Conservation (phyloP, 1,139 yeast genomes). For the Hanseniaspora uvarum region DNA sequence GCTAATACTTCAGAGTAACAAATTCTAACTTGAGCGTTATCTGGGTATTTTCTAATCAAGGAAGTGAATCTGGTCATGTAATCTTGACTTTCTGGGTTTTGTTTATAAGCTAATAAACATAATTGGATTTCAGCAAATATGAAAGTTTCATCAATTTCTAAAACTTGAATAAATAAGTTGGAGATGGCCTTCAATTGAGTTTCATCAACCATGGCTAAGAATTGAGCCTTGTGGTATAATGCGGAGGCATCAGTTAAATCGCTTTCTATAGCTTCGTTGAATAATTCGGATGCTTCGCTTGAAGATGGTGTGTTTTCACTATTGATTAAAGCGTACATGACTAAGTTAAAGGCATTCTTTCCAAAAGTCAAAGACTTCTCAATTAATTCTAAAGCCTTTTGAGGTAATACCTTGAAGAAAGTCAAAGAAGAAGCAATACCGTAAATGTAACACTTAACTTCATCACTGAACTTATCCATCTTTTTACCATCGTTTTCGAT, state of each 20-base stretch:
- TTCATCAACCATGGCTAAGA: slow-evolving; percentile 63
- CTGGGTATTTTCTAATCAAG: slow-evolving; percentile 70
- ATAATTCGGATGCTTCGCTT: slow-evolving; percentile 42
- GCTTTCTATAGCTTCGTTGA: slow-evolving; percentile 58
- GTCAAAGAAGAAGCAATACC: slow-evolving; percentile 76
- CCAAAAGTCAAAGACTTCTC: slow-evolving; percentile 50
- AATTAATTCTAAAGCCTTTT: slow-evolving; percentile 41
- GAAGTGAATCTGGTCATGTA: slow-evolving; percentile 62
- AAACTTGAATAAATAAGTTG: slow-evolving; percentile 61
- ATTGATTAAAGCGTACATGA: slow-evolving; percentile 71
- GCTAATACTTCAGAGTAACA: slow-evolving; percentile 90
- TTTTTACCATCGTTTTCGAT: slow-evolving; percentile 42
- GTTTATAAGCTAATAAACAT: slow-evolving; percentile 85
- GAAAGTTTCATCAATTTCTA: slow-evolving; percentile 61
- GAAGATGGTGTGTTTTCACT: slow-evolving; percentile 71
- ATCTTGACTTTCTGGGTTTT: slow-evolving; percentile 45
- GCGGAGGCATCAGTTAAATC: slow-evolving; percentile 71
- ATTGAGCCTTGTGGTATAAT: slow-evolving; percentile 89
- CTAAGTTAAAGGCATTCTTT: slow-evolving; percentile 76
- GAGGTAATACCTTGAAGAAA: slow-evolving; percentile 69
- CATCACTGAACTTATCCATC: slow-evolving; percentile 22
- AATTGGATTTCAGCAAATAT: slow-evolving; percentile 82
- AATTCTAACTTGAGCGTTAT: slow-evolving; percentile 85
- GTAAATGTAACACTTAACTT: slow-evolving; percentile 35
- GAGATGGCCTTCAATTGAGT: slow-evolving; percentile 63